These are phyloP conservation scores for Aspergillus ostianus DNA, from an alignment of 495 filamentous ascomycete species.

Conservation along the genomic window DNA sequence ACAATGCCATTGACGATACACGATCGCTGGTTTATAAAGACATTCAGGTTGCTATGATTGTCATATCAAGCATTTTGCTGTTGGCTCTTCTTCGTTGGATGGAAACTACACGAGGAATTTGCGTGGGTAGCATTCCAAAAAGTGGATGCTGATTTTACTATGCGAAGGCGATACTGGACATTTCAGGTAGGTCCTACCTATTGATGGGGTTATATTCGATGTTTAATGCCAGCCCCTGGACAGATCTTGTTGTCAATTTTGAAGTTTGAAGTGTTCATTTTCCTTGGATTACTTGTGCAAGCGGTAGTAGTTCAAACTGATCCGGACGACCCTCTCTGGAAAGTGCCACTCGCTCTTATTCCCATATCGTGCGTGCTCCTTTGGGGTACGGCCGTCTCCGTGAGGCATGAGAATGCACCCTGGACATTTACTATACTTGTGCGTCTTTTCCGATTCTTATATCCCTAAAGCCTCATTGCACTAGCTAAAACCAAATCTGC, in stretches of 20 bases:
- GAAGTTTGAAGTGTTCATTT: neutral
- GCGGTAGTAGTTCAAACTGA: too few species aligned
- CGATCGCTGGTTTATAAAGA: neutral
- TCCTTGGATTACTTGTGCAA: neutral
- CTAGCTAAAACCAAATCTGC: too few species aligned
- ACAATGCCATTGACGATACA: neutral
- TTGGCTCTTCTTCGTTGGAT: neutral
- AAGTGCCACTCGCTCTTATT: too few species aligned
- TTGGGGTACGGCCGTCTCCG: neutral
- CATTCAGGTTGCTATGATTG: neutral
- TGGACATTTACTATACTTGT: too few species aligned
- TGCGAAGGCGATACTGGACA: neutral
- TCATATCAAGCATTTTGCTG: neutral
- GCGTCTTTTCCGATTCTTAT: too few species aligned
- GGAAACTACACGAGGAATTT: too few species aligned
- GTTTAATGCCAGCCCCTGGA: neutral
- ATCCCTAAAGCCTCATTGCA: too few species aligned
- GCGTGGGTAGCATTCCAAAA: too few species aligned
- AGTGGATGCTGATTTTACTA: neutral
- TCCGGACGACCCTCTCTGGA: too few species aligned
- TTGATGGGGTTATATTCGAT: neutral
- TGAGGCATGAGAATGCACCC: neutral
- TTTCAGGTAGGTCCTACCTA: neutral
- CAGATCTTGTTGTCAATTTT: neutral
- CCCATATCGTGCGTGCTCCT: neutral